phyloP scores from a whole-genome alignment of 805 yeast species.

The Yarrowia porcina region DNA sequence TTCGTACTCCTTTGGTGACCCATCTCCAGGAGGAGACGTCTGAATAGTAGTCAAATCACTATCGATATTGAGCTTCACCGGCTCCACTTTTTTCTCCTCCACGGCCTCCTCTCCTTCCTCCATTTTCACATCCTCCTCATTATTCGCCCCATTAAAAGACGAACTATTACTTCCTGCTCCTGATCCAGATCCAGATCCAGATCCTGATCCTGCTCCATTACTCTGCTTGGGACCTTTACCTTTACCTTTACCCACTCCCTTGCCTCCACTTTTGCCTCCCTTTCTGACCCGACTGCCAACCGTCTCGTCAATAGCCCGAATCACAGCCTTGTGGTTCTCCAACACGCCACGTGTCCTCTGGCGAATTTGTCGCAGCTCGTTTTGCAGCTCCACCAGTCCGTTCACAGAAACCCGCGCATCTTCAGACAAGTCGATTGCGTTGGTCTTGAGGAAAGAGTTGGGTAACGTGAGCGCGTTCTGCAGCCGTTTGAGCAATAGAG shows the following conservation, averaged over 20 bases:
- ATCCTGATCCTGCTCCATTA: not conserved
- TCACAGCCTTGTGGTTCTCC: slow-evolving; percentile 22
- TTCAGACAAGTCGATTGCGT: slow-evolving; percentile 6
- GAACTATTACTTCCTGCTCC: too few relatives aligned
- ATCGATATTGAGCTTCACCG: slow-evolving; percentile 8
- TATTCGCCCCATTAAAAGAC: too few relatives aligned
- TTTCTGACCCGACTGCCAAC: not conserved
- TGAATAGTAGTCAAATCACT: slow-evolving; percentile 9
- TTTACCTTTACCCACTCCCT: slow-evolving; percentile 14
- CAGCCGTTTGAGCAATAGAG: not conserved
- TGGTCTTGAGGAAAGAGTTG: slow-evolving; percentile 13
- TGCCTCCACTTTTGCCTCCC: slow-evolving; percentile 6
- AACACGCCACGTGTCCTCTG: slow-evolving; percentile 4
- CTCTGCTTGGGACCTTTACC: slow-evolving; percentile 8
- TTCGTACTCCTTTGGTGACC: slow-evolving; percentile 31
- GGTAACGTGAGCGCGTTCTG: slow-evolving; percentile 12
- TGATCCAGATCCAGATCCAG: too few relatives aligned
- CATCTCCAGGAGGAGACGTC: not conserved
- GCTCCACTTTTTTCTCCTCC: not conserved
- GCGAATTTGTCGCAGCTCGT: slow-evolving; percentile 9
- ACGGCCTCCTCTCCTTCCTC: not conserved
- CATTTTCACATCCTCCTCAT: not conserved
- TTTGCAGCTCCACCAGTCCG: slow-evolving; percentile 16
- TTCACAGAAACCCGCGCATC: slow-evolving; percentile 5
- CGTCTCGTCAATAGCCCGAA: slow-evolving; percentile 9